Conservation (phyloP, 371 early-diverging fungal genomes). For the Sporodiniella umbellata region DNA sequence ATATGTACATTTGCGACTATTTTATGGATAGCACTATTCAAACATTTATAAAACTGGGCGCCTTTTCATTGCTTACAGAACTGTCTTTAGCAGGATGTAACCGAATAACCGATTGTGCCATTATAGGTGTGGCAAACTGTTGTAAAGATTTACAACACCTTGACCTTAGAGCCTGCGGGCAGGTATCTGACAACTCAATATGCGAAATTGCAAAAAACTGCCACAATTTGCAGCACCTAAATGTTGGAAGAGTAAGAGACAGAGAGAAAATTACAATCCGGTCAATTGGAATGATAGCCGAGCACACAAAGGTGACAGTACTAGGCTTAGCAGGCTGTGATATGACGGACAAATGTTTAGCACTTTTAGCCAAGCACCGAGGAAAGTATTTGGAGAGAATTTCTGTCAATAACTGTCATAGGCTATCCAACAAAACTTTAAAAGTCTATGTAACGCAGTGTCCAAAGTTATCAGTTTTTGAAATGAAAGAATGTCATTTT, state of each 20-base stretch:
- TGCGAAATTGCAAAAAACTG: slow-evolving; percentile 43
- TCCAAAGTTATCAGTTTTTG: slow-evolving; percentile 53
- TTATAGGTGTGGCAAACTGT: slow-evolving; percentile 33
- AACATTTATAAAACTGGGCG: slow-evolving; percentile 15
- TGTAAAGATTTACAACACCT: slow-evolving; percentile 49
- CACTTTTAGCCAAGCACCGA: slow-evolving; percentile 44
- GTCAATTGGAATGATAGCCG: slow-evolving; percentile 50
- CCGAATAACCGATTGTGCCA: slow-evolving; percentile 48
- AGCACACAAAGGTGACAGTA: slow-evolving; percentile 46
- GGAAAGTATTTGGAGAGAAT: slow-evolving; percentile 47
- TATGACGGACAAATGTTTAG: slow-evolving; percentile 53
- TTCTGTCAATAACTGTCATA: slow-evolving; percentile 56
- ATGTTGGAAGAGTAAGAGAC: slow-evolving; percentile 56
- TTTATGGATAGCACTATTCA: slow-evolving; percentile 26
- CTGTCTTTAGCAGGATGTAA: slow-evolving; percentile 57
- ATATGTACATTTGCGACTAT: slow-evolving; percentile 57
- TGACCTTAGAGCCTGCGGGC: slow-evolving; percentile 56
- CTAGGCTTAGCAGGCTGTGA: slow-evolving; percentile 59
- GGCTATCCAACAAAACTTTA: slow-evolving; percentile 48
- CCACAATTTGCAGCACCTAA: slow-evolving; percentile 46
- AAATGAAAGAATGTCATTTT: slow-evolving; percentile 57
- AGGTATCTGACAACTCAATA: slow-evolving; percentile 50
- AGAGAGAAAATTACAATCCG: slow-evolving; percentile 44
- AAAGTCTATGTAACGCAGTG: slow-evolving; percentile 45
- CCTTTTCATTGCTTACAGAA: slow-evolving; percentile 29